Percentiles rank a stretch among this genome's conserved stretches.
Evolutionary conservation across 805 yeast species (phyloP).

Genomic region (Yarrowia sp.): DNA sequence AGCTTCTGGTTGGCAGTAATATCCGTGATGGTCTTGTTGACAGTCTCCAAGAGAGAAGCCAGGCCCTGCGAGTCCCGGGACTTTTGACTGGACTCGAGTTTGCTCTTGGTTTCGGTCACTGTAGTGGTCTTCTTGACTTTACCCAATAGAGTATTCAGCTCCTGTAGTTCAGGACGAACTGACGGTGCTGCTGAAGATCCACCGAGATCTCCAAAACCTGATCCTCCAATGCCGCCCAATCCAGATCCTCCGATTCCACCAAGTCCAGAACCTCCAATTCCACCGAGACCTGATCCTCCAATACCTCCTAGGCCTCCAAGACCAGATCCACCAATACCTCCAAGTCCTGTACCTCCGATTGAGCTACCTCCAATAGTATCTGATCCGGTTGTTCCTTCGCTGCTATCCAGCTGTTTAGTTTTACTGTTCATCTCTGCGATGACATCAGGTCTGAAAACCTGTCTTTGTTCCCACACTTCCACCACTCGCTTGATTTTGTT

Average conservation of each 20-base stretch:
- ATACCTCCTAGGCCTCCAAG: conserved; percentile 28
- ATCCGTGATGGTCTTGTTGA: conserved; percentile 16
- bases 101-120: conserved; percentile 26
- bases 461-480: conserved; percentile 70
- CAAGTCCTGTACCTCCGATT: conserved; percentile 34
- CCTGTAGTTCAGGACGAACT: conserved; percentile 15
- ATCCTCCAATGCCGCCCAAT: conserved; percentile 22
- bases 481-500: conserved; percentile 64
- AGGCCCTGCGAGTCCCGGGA: conserved; percentile 1
- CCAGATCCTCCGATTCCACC: conserved; percentile 29
- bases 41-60: conserved; percentile 9
- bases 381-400: neutral
- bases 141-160: conserved; percentile 19
- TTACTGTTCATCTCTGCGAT: conserved; percentile 48
- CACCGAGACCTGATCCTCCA: conserved; percentile 38
- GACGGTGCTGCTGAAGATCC: conserved; percentile 6
- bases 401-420: conserved; percentile 39
- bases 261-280: conserved; percentile 20
- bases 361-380: conserved; percentile 9
- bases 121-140: conserved; percentile 30
- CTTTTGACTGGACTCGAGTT: conserved; percentile 19
- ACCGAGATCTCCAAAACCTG: conserved; percentile 29
- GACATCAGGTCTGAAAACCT: conserved; percentile 55
- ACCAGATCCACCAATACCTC: conserved; percentile 36
- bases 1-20: conserved; percentile 23